Conservation (phyloP, 2,329 filamentous ascomycete genomes). For the Ilyonectria destructans region DNA sequence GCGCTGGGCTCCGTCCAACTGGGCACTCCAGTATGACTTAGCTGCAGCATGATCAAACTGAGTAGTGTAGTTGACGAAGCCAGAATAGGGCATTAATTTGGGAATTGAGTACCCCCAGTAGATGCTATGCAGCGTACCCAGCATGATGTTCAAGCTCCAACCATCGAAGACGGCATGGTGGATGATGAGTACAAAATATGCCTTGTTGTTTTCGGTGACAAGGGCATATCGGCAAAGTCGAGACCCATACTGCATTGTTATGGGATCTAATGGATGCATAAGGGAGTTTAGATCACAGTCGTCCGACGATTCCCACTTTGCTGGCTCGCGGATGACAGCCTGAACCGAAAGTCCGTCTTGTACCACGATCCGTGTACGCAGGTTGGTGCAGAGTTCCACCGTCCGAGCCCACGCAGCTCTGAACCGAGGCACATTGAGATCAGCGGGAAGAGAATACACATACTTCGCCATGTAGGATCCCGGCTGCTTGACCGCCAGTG, state of each 20-base stretch:
- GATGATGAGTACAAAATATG: slow-evolving; percentile 15
- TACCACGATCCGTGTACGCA: slow-evolving; percentile 12
- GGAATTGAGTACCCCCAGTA: not conserved
- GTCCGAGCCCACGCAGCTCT: slow-evolving; percentile 6
- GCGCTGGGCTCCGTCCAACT: slow-evolving; percentile 49
- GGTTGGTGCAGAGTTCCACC: slow-evolving; percentile 9
- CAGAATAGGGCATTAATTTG: slow-evolving; percentile 1
- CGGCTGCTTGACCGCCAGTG: slow-evolving; percentile 28
- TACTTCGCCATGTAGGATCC: slow-evolving; percentile 31
- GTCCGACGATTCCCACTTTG: slow-evolving; percentile 2
- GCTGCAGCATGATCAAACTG: slow-evolving; percentile 1
- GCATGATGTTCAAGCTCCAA: slow-evolving; percentile 19
- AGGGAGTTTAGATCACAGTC: not conserved
- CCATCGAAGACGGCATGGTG: slow-evolving; percentile 22
- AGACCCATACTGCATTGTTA: slow-evolving; percentile 9
- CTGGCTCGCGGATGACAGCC: not conserved
- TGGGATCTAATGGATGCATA: not conserved
- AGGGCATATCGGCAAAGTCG: slow-evolving; percentile 13
- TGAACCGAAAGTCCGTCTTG: not conserved
- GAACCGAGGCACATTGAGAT: not conserved
- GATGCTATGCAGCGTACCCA: not conserved
- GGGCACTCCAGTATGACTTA: slow-evolving; percentile 2
- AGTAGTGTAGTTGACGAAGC: slow-evolving; percentile 11
- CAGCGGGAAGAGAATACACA: slow-evolving; percentile 9
- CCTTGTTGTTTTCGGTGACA: not conserved